These are phyloP conservation scores for Komagataella pseudopastoris DNA, from an alignment of 805 yeast genomes.

Conservation along the genomic window DNA sequence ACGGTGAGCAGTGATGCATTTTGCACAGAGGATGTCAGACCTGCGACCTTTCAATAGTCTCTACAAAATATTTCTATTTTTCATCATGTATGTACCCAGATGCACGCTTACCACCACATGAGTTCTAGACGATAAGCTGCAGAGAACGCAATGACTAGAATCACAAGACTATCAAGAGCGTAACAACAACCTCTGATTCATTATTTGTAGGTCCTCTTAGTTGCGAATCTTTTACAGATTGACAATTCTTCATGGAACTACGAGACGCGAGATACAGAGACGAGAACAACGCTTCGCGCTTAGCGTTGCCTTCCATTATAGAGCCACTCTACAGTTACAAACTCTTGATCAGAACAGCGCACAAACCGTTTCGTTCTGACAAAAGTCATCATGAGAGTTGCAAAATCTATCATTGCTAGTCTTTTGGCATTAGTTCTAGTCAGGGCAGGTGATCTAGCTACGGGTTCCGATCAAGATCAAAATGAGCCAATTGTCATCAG, in stretches of 20 bases:
- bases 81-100: too few species aligned
- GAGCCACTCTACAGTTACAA: not conserved
- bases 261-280: not conserved
- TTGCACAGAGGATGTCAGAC: not conserved
- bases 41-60: not conserved
- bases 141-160: too few species aligned
- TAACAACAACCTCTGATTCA: too few species aligned
- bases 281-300: not conserved
- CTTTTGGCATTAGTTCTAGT: not conserved
- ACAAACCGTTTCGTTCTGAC: not conserved
- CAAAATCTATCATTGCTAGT: not conserved
- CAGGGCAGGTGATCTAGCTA: not conserved
- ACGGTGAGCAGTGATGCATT: not conserved
- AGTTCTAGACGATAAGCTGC: too few species aligned
- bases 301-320: not conserved
- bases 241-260: too few species aligned
- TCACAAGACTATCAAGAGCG: not conserved
- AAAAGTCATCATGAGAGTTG: not conserved
- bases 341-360: not conserved
- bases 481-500: not conserved
- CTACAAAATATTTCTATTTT: not conserved
- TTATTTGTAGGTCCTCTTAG: too few species aligned
- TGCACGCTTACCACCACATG: too few species aligned
- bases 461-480: slow-evolving; percentile 4
- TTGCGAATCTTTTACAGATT: too few species aligned